Evolutionary conservation across 1,139 yeast species (phyloP), one percentile per base, ranked within the genome.

Genomic region (Sugiyamaella sp.): DNA sequence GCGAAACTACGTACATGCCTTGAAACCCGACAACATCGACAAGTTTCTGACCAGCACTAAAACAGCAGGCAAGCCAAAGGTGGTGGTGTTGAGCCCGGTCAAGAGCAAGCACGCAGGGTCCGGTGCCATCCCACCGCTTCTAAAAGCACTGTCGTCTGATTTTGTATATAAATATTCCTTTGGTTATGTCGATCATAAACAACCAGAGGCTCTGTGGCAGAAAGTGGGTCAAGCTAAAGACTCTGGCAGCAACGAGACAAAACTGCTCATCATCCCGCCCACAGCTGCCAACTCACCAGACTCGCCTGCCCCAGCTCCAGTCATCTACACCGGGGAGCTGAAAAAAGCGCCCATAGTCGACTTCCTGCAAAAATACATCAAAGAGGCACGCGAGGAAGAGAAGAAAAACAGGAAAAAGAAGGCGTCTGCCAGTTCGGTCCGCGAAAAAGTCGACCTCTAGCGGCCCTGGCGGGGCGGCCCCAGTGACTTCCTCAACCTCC

Each of bases 101-200:
- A 60, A 59, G 51, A 46, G 62, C 44, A 64, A 62, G 55, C 61
- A 58, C 47, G 49, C 62, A 43, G 61, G 61, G 51, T 42, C 46
- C 14, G 47, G 47, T 10, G 44, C 64, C 21, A 62, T 71, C 44
- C 80, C 91, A 14, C 82, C 93, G 0, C 68, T 86, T 57, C 78
- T 80, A 66, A 89, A 87, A 68, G 75, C 89, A 0, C 72, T 91
- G 60, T 93, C 96, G 2, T 77, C 87, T 52, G 97, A 91, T 65
- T 87, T 83, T 38, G 41, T 53, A 17, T 69, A 42, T 56, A 21
- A 61, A 62, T 25, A 63, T 78, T 2, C 78, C 21, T 75, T 82
- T 54, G 81, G 63, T 29, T 58, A 58, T 47, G 57, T 64, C 6
- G 61, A 70, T 17, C 61, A 69, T 40, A 62, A 62, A 33, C 60